Evolutionary conservation across 108 stramenopile genomes (phyloP).

Genomic region (Craspedostauros australis): DNA sequence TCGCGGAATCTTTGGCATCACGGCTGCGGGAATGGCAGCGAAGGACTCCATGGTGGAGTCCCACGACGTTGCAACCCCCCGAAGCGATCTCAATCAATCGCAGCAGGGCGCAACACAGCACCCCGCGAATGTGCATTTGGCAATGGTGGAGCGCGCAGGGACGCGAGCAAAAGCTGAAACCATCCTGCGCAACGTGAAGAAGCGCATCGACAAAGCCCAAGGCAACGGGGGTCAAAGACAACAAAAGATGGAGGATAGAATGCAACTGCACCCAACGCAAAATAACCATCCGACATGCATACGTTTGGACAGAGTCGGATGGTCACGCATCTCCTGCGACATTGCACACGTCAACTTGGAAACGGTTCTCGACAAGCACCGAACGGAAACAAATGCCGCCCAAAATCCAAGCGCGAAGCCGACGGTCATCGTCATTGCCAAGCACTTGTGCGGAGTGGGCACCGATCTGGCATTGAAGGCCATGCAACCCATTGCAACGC

Average conservation of each 20-base stretch:
- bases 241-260: too few relatives aligned
- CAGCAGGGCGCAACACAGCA: too few relatives aligned
- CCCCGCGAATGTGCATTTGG: slow-evolving; percentile 42
- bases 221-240: slow-evolving; percentile 3
- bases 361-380: slow-evolving; percentile 14
- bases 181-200: slow-evolving; percentile 37
- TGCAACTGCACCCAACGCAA: not conserved
- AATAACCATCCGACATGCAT: slow-evolving; percentile 11
- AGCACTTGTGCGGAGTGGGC: slow-evolving; percentile 76
- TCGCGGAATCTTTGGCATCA: slow-evolving; percentile 71
- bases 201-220: not conserved
- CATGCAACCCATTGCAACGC: slow-evolving; percentile 27
- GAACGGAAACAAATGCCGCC: too few relatives aligned
- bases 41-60: too few relatives aligned
- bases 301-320: slow-evolving; percentile 34
- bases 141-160: slow-evolving; percentile 71
- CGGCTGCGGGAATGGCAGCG: slow-evolving; percentile 49
- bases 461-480: slow-evolving; percentile 78
- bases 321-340: slow-evolving; percentile 65
- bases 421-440: slow-evolving; percentile 57
- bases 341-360: slow-evolving; percentile 66
- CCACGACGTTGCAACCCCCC: too few relatives aligned
- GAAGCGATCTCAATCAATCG: too few relatives aligned
- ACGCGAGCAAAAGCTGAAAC: slow-evolving; percentile 79
- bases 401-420: slow-evolving; percentile 1